These are phyloP conservation scores for Cenchrus americanus DNA, from an alignment of 176 grass and related monocot genomes.

Conservation along the genomic window DNA sequence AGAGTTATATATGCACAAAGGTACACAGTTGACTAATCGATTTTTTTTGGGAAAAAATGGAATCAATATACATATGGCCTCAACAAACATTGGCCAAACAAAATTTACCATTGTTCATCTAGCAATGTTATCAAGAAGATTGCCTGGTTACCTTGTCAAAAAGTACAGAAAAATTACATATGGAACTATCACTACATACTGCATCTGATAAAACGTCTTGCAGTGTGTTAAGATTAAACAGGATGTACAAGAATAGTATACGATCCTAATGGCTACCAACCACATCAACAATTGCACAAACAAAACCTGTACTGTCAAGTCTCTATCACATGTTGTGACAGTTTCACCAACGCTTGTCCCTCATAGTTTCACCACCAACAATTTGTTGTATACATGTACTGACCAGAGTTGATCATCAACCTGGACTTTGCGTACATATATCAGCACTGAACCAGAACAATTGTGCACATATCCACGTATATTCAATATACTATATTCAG, in stretches of 20 bases:
- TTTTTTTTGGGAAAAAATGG: neutral
- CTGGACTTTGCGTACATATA: slow-evolving; percentile 10
- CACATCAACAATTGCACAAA: slow-evolving; percentile 28
- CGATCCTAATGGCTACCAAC: slow-evolving; percentile 25
- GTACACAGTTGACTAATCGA: no score
- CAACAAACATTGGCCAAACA: slow-evolving; percentile 3
- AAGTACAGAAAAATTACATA: slow-evolving; percentile 2
- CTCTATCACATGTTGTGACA: slow-evolving; percentile 4
- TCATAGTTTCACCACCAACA: slow-evolving; percentile 9
- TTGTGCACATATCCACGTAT: slow-evolving; percentile 19
- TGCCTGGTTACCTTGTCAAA: neutral
- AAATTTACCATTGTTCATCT: neutral
- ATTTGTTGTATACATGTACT: slow-evolving; percentile 31
- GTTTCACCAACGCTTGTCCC: slow-evolving; percentile 14
- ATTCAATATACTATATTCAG: slow-evolving; percentile 26
- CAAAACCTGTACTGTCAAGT: neutral
- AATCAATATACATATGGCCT: neutral
- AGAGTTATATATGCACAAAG: neutral
- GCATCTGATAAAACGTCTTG: neutral
- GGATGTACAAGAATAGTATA: slow-evolving; percentile 39
- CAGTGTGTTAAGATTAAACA: slow-evolving; percentile 2
- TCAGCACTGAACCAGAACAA: neutral
- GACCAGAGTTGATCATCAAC: slow-evolving; percentile 27
- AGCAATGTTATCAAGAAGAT: slow-evolving; percentile 14
- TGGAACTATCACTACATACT: slow-evolving; percentile 14